Evolutionary conservation across 2,329 filamentous ascomycete species (phyloP), one percentile per base, ranked within the genome.

Genomic region (Aureobasidium sp.): DNA sequence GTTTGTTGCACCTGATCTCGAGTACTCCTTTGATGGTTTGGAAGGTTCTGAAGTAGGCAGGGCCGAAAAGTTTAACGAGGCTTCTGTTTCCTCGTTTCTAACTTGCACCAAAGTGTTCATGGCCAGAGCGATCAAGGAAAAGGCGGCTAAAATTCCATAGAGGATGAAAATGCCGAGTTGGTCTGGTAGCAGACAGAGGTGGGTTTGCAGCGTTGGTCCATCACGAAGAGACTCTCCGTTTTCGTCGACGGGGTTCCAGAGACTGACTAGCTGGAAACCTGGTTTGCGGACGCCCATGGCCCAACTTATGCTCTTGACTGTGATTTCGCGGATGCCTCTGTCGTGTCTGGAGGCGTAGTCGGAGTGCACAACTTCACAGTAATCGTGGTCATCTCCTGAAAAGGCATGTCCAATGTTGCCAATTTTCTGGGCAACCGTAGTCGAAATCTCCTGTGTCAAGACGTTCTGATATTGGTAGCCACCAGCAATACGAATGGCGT

Each of bases 381-480:
- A 97, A 76, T 99, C 94, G 76, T 99, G 94, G 71, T 99, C 94
- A 68, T 99, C 94, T 10, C 94, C 94, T 0, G 91, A 96, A 71
- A 97, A 99, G 47, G 92, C 88, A 66, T 94, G 88, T 3, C 84
- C 81, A 13, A 97, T 84, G 64, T 94, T 90, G 37, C 91, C 91
- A 37, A 96, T 80, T 65, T 86, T 89, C 63, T 87, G 82, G 45
- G 96, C 78, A 41, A 99, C 78, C 57, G 86, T 85, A 48, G 85
- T 81, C 0, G 92, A 94, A 66, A 97, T 85, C 2, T 84, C 81
- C 54, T 87, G 84, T 55, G 83, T 88, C 30, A 99, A 83, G 3
- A 97, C 93, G 68, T 97, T 99, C 73, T 97, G 93, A 70, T 99
- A 99, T 73, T 99, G 94, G 70, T 97, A 97, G 14, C 94, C 94